Evolutionary conservation across 2,329 filamentous ascomycete genomes (phyloP), one percentile per base, ranked within the genome.

Genomic region (Nemania sp.): DNA sequence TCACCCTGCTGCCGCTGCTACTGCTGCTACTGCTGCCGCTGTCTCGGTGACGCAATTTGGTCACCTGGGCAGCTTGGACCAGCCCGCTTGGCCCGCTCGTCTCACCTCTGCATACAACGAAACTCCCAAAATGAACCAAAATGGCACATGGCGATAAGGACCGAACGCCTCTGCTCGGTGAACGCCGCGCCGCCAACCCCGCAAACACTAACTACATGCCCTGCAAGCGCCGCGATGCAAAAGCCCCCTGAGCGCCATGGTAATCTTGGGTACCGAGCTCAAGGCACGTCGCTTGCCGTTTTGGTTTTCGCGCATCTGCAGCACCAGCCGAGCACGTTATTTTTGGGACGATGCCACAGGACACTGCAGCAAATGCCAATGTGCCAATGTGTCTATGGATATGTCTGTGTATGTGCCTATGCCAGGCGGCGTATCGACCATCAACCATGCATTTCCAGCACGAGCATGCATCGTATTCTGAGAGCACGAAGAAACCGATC

Each of bases 21-120:
- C n/a, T n/a, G n/a, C n/a, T n/a, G n/a, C n/a, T n/a, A n/a, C n/a
- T n/a, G n/a, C n/a, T n/a, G n/a, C n/a, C n/a, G n/a, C n/a, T n/a
- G 8, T 66, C 29, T 64, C 64, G 64, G 67, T 67, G 64, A 70
- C 52, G 60, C 61, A 32, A 67, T 67, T 56, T 22, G 57, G 64
- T 70, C 67, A 70, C 64, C 67, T 64, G 64, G 45, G 41, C 64
- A 51, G 20, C 43, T 60, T 51, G n/a, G 20, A 22, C 49, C 49
- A 43, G 43, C 47, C 29, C 55, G 51, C 43, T 45, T 60, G 54
- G 43, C 47, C 29, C 55, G 51, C 43, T 45, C 64, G 54, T 53
- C 52, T 67, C 55, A 51, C 27, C n/a, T 35, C 47, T 52, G 49
- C 59, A 64, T 57, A 43, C 49, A 20, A 53, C n/a, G 26, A 52